Base-by-base conservation (phyloP, 495 filamentous ascomycete genomes). In the Tuber umbilicatum region DNA sequence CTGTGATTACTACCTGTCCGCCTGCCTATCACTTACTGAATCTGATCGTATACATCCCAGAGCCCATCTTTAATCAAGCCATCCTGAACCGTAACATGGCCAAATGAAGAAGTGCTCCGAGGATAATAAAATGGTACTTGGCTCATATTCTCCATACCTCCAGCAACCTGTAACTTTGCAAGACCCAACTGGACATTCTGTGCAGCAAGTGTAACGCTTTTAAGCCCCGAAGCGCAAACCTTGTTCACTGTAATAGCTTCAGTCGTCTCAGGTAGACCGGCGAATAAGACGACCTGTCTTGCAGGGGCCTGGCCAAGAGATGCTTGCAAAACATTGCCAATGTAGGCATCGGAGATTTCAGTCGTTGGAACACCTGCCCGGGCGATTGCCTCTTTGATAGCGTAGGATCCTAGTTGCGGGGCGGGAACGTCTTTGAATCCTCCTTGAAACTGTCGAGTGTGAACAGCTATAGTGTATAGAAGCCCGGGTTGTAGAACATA, bases 121-220 rank as follows among this genome's bases (percentile, higher is more conserved):
- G 90, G 89, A 23, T 96, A 85, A 81, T 99, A 97, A 85, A 96
- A 97, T 10, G 95, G 95, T 6, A 97, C 93, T 50, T 91, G 88
- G 40, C 91, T 91, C 95, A 99, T 99, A 84, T 92, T 97, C 86
- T 99, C 95, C 90, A 99, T 96, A 37, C 95, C 95, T 76, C 95
- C 95, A 14, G 94, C 95, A 31, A 97, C 87, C 80, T 95, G 91
- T 1, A 92, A 93, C 76, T 94, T 91, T 21, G 93, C 88, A 9
- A 94, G 85, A 9, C 95, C 95, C 17, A 99, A 87, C 81, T 97
- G 92, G 80, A 99, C 97, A 78, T 95, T 93, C 83, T 96, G 92
- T 16, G 95, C 94, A 6, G 94, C 95, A 73, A 99, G 87, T 0
- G 86, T 89, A 3, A 99, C 93, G 2, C 94, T 91, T 84, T 99